Evolutionary conservation across 768 basidiomycete genomes (phyloP), one percentile per base, ranked within the genome.

Genomic region (Tulasnella sp.): DNA sequence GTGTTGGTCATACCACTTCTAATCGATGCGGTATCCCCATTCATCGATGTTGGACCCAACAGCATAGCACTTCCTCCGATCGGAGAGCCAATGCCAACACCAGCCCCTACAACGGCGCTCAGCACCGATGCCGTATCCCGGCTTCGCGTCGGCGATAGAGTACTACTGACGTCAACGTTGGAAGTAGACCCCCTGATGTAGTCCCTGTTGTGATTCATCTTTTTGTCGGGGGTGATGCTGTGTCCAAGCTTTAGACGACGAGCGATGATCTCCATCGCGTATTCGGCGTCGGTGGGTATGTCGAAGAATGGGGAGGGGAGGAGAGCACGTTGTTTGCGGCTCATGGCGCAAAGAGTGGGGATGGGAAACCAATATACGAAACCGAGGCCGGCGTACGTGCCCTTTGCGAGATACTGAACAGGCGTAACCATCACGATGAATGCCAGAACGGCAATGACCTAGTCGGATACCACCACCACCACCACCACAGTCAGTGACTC

Each of bases 221-320:
- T 69, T 34, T 64, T 62, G n/a, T 66, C 52, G 5, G 63, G 63
- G 21, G 66, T 70, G 34, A 83, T 66, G 24, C 75, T 73, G 50
- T 82, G 71, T 4, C 83, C 83, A 19, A 74, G 70, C 31, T 78
- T 75, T 3, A 84, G 73, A 7, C 84, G 78, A 58, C 76, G 73
- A 2, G 82, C 76, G 17, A 85, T 84, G 10, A 85, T 66, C 38
- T 82, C 76, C 80, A 85, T 84, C 1, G 84, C 83, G 64, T 82
- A 81, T 49, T 85, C 82, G 2, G 79, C 76, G 63, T 86, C 83
- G 2, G 82, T 85, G 0, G 84, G 83, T 10, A 76, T 78, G 60
- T 80, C 76, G 38, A 65, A 61, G 50, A 84, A 74, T 2, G 73
- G 69, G 5, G 73, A 70, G 21, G 79, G 77, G 11, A 80, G 52